These are phyloP conservation scores for Odontarrhena argentea DNA, from an alignment of 345 rosid genomes.

Conservation along the genomic window DNA sequence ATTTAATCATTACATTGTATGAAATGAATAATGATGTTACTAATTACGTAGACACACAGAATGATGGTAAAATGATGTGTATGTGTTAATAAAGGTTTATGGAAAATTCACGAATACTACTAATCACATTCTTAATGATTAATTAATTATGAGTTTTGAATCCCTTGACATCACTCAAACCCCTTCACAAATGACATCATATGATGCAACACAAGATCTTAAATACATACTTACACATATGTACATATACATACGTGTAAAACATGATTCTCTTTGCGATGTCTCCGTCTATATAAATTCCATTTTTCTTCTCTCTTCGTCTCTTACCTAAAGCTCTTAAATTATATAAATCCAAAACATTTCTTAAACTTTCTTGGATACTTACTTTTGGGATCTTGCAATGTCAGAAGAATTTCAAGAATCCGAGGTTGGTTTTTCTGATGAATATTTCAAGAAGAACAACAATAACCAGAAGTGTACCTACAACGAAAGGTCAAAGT, in stretches of 20 bases:
- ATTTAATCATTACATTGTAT: no score
- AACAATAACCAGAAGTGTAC: not conserved
- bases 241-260: slow-evolving; percentile 24
- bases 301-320: slow-evolving; percentile 2
- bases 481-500: not conserved
- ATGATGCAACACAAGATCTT: slow-evolving; percentile 34
- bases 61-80: slow-evolving; percentile 9
- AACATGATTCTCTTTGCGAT: slow-evolving; percentile 38
- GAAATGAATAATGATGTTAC: not conserved
- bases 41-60: slow-evolving; percentile 6
- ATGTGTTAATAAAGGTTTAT: not conserved
- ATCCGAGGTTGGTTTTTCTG: slow-evolving; percentile 56
- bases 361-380: not conserved
- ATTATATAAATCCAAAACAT: slow-evolving; percentile 26
- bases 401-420: slow-evolving; percentile 66
- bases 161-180: slow-evolving; percentile 60
- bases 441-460: slow-evolving; percentile 20
- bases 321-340: slow-evolving; percentile 13
- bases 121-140: slow-evolving; percentile 18
- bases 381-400: not conserved
- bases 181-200: slow-evolving; percentile 47
- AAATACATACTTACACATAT: slow-evolving; percentile 11
- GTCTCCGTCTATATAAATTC: slow-evolving; percentile 34
- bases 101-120: no score
- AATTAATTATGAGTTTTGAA: slow-evolving; percentile 33